These are phyloP conservation scores for Ceratocystiopsis brevicomis DNA, from an alignment of 2,329 filamentous ascomycete genomes.

Conservation along the genomic window DNA sequence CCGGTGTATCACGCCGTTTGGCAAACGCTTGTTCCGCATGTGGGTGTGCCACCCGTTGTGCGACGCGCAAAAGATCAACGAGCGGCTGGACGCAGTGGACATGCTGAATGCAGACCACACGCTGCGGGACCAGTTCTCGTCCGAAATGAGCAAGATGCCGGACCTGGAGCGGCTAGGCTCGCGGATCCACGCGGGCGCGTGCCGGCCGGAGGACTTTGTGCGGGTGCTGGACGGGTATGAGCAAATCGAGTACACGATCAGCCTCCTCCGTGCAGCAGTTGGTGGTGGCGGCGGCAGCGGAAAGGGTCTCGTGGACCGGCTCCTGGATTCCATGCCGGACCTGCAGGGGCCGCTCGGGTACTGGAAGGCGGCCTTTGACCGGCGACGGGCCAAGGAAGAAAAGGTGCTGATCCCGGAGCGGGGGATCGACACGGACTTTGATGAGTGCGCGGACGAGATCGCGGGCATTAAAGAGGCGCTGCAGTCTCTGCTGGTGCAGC, in stretches of 20 bases:
- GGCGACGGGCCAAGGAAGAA: slow-evolving; percentile 55
- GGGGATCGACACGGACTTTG: slow-evolving; percentile 83
- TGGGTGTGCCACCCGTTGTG: slow-evolving; percentile 95
- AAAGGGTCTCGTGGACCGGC: slow-evolving; percentile 64
- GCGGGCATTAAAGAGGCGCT: slow-evolving; percentile 58
- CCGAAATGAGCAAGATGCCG: slow-evolving; percentile 76
- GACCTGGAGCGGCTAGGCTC: slow-evolving; percentile 90
- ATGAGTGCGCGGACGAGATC: slow-evolving; percentile 60
- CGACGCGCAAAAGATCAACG: slow-evolving; percentile 74
- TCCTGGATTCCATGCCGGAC: slow-evolving; percentile 74
- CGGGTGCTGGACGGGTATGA: slow-evolving; percentile 90
- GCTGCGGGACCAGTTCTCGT: slow-evolving; percentile 71
- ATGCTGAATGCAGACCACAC: slow-evolving; percentile 68
- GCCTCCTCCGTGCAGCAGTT: slow-evolving; percentile 47
- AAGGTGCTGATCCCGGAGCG: slow-evolving; percentile 70
- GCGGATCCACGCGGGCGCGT: slow-evolving; percentile 79
- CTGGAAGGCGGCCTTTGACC: slow-evolving; percentile 88
- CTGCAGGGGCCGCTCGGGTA: slow-evolving; percentile 54
- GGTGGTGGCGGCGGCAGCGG: slow-evolving; percentile 58
- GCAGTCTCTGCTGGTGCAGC: slow-evolving; percentile 48
- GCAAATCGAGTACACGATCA: slow-evolving; percentile 90
- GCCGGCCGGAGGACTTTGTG: slow-evolving; percentile 80
- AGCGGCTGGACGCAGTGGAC: slow-evolving; percentile 83
- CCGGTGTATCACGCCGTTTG: slow-evolving; percentile 87
- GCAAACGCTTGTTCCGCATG: slow-evolving; percentile 85